Base-by-base conservation (phyloP, 441 rosid species). In the Gossypium schwendimanii region DNA sequence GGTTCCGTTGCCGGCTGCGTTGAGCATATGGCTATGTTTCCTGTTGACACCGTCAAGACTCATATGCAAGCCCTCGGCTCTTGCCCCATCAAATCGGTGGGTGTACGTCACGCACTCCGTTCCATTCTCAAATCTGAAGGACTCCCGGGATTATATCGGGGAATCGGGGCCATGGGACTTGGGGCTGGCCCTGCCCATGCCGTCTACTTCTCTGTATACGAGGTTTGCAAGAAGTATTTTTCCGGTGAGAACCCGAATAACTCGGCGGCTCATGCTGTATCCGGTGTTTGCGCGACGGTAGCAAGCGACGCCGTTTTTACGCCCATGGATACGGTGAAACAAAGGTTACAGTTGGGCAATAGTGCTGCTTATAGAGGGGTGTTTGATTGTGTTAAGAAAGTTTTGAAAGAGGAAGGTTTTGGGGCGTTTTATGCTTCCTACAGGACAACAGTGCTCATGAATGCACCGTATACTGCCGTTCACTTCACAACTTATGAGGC, bases 171-270 rank as follows among this genome's bases (percentile, higher is more conserved):
- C 53, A 90, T 93, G 97, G 97, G 90, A 2, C 86, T 93, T 12
- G 98, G 96, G 4, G 98, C 98, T 3, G 98, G 98, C 11, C 98
- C 98, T 0, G 98, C 97, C 3, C 98, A 93, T 71, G 98, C 96
- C 23, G 94, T 91, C 20, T 89, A 91, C 66, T 93, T 93, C 80
- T 89, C 97, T 4, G 78, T 93, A 3, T 93, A 93, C 49, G 97
- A 93, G 78, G 72, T 65, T 7, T 87, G 87, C 2, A 93, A 93
- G 81, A 85, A 87, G 80, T 79, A 58, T 62, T 81, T 93, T 21
- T 91, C 98, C 21, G 76, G 84, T 2, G 83, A 81, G 0, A 83
- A 91, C 60, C 93, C 91, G 0, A 81, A 84, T 59, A 89, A 85
- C 77, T 66, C 94, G 10, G 81, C 75, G 10, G 98, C 93, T 0